Percentiles rank a stretch among this genome's conserved stretches.
Conservation (phyloP, 2,329 filamentous ascomycete genomes). For the Pezicula rhizophila region DNA sequence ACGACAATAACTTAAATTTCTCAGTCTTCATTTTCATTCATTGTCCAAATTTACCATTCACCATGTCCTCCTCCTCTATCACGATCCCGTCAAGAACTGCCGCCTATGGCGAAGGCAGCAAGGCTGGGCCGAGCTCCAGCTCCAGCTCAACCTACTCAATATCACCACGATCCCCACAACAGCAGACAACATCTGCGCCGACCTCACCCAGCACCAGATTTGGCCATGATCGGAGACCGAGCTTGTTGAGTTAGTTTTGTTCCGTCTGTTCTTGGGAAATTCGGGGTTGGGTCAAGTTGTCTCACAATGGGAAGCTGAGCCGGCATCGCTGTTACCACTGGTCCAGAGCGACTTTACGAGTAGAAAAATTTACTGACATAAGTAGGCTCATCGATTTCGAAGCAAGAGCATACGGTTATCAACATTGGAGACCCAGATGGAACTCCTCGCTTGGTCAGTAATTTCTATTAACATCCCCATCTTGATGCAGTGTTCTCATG, state of each 20-base stretch:
- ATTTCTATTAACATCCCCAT: neutral
- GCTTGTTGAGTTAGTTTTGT: slow-evolving; percentile 51
- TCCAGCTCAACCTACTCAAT: slow-evolving; percentile 52
- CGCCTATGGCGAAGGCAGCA: slow-evolving; percentile 31
- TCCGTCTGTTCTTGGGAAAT: slow-evolving; percentile 3
- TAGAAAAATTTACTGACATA: slow-evolving; percentile 22
- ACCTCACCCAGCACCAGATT: slow-evolving; percentile 31
- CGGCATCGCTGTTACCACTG: neutral
- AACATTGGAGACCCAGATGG: slow-evolving; percentile 71
- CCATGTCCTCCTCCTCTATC: slow-evolving; percentile 64
- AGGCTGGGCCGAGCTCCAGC: slow-evolving; percentile 35
- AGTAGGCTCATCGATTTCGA: slow-evolving; percentile 62
- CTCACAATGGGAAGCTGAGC: neutral
- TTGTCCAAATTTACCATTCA: slow-evolving; percentile 4
- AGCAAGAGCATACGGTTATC: slow-evolving; percentile 74
- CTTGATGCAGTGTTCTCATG: neutral
- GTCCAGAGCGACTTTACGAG: neutral
- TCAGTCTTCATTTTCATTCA: slow-evolving; percentile 6
- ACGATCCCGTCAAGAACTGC: slow-evolving; percentile 51
- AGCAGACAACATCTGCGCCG: slow-evolving; percentile 35
- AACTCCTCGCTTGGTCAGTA: slow-evolving; percentile 62
- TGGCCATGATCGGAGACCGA: slow-evolving; percentile 51
- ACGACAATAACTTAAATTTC: neutral
- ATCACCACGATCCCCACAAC: slow-evolving; percentile 43
- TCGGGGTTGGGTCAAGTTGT: neutral